Evolutionary conservation across 345 rosid genomes (phyloP).

Genomic region (Erodium maritimum): DNA sequence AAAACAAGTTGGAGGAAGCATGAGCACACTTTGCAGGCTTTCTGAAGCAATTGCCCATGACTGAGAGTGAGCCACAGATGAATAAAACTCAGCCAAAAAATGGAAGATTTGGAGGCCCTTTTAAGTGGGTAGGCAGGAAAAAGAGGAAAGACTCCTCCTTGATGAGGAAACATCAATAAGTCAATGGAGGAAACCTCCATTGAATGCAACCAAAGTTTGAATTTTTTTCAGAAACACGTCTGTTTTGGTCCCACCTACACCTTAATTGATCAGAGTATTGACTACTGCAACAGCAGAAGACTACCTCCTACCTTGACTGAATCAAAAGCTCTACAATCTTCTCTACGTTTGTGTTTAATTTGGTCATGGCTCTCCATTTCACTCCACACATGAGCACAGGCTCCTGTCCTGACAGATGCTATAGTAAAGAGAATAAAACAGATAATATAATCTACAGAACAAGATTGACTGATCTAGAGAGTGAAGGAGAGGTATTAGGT

Average conservation of each 20-base stretch:
- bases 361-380: no score
- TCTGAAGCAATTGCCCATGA: constrained; percentile 3
- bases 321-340: neutral
- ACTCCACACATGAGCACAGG: no score
- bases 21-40: neutral
- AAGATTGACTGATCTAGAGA: no score
- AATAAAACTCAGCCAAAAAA: neutral
- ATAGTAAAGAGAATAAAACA: no score
- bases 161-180: neutral
- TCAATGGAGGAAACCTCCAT: neutral
- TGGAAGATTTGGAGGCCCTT: neutral
- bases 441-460: no score
- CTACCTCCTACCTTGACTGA: neutral
- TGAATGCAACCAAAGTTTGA: neutral
- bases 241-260: neutral
- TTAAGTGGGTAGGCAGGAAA: neutral
- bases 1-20: constrained; percentile 6
- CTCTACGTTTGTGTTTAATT: neutral
- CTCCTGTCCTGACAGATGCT: no score
- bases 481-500: neutral
- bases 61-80: neutral
- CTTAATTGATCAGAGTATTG: neutral
- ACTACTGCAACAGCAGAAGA: neutral
- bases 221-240: neutral
- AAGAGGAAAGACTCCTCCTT: neutral